Evolutionary conservation across 108 stramenopile genomes (phyloP), one percentile per base, ranked within the genome.

Genomic region (Schizochytrium sp.): DNA sequence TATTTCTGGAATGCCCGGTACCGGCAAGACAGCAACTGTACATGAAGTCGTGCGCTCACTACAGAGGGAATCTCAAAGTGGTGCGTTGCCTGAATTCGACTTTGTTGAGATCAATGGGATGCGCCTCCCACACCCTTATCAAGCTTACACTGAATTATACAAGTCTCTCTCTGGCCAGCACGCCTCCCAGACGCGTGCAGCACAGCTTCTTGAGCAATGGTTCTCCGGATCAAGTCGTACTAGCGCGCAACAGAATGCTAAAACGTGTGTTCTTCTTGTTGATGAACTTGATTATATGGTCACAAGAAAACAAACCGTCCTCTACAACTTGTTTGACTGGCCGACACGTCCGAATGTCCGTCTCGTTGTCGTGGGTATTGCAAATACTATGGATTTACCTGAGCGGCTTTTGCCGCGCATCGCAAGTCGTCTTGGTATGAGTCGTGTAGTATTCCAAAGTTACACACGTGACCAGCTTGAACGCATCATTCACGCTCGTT

Each of bases 301-400:
- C 7, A 98, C 98, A 3, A 90, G 94, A 38, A 95, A 98, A 88
- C 95, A 98, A 89, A 95, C 96, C 40, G 96, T 98, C 10, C 88
- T 99, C 4, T 98, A 98, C 94, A 97, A 97, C 88, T 95, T 99
- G 44, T 98, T 99, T 89, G 97, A 98, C 88, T 99, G 99, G 99
- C 98, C 99, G 8, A 60, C 92, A 2, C 72, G 89, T 10, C 57
- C 57, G 2, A 38, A 91, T 57, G 49, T 89, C 7, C 72, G 95
- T 15, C 91, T 97, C 8, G 92, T 98, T 15, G 96, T 98, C 15
- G 91, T 99, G 45, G 99, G 98, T 15, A 97, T 99, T 73, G 97
- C 99, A 15, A 99, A 99, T 93, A 99, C 99, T 47, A 93, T 99
- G 76, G 97, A 99, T 90, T 92, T 99, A 17, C 97, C 97, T 15